phyloP scores from a whole-genome alignment of 371 early-diverging fungal genomes.

The Apophysomyces variabilis region DNA sequence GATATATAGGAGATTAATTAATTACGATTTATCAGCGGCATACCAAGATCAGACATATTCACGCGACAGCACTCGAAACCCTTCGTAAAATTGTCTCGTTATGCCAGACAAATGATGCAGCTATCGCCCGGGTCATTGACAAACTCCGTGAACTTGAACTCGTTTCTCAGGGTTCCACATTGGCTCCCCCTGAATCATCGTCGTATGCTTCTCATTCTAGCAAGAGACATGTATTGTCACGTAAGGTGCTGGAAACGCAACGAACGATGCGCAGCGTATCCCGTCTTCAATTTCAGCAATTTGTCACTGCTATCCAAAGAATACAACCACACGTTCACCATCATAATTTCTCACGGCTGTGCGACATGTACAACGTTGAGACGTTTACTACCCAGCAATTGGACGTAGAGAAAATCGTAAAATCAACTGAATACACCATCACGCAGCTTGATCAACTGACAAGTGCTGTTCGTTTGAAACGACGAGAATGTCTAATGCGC shows the following conservation, averaged over 20 bases:
- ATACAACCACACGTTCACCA: slow-evolving; percentile 35
- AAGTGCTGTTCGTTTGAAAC: slow-evolving; percentile 34
- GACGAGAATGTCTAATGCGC: slow-evolving; percentile 46
- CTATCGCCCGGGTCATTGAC: slow-evolving; percentile 20
- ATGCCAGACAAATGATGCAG: slow-evolving; percentile 36
- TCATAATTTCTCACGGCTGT: slow-evolving; percentile 33
- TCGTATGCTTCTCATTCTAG: slow-evolving; percentile 4
- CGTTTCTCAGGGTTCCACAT: slow-evolving; percentile 27
- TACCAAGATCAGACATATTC: slow-evolving; percentile 36
- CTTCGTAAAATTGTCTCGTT: slow-evolving; percentile 35
- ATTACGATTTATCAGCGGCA: slow-evolving; percentile 29
- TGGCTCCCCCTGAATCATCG: slow-evolving; percentile 19
- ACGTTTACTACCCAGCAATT: slow-evolving; percentile 9
- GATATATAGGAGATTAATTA: slow-evolving; percentile 1
- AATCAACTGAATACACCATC: not conserved
- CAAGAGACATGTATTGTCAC: slow-evolving; percentile 6
- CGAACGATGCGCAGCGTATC: slow-evolving; percentile 7
- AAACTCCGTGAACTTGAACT: slow-evolving; percentile 22
- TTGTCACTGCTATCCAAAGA: slow-evolving; percentile 18
- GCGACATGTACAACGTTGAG: slow-evolving; percentile 48
- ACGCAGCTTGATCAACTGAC: slow-evolving; percentile 26
- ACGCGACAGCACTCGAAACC: slow-evolving; percentile 32
- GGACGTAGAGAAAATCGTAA: not conserved
- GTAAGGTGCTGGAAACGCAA: slow-evolving; percentile 18
- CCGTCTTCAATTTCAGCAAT: slow-evolving; percentile 24